Conservation (phyloP, 768 basidiomycete species). For the Hirschioporus abietinus region DNA sequence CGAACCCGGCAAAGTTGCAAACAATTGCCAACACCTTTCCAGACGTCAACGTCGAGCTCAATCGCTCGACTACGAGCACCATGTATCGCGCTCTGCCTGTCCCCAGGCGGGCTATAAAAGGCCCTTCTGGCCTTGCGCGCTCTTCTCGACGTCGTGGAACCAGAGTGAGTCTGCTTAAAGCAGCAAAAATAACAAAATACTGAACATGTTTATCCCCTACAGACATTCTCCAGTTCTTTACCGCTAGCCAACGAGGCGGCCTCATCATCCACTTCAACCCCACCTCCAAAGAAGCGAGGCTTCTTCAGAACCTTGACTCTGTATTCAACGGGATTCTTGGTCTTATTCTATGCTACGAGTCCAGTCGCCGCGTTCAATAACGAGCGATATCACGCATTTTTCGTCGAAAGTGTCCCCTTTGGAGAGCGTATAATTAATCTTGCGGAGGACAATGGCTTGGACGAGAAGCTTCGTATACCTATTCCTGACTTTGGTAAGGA, state of each 20-base stretch:
- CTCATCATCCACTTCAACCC: conserved; percentile 7
- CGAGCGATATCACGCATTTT: conserved; percentile 80
- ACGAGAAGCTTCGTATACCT: conserved; percentile 30
- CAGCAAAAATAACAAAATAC: background rate
- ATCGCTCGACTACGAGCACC: conserved; percentile 3
- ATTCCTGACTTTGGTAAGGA: conserved; percentile 30
- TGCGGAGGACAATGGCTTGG: conserved; percentile 76
- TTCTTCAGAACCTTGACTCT: conserved; percentile 57
- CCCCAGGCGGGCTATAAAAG: conserved; percentile 37
- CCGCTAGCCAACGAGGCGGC: conserved; percentile 44
- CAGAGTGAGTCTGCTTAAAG: background rate
- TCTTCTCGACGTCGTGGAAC: background rate
- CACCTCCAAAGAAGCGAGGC: conserved; percentile 41
- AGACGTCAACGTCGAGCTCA: background rate
- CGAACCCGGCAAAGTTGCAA: background rate
- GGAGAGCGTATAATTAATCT: conserved; percentile 75
- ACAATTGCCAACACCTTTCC: background rate
- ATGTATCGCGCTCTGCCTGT: conserved; percentile 55
- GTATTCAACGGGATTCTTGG: conserved; percentile 60
- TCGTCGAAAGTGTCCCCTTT: conserved; percentile 74
- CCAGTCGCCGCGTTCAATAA: conserved; percentile 73
- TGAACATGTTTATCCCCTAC: background rate
- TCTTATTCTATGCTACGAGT: conserved; percentile 80
- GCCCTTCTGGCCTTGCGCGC: background rate
- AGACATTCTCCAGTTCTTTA: conserved; percentile 42